A percentile compares a stretch with the other conserved stretches of the same genome.
These are phyloP conservation scores for Bacterosira constricta DNA, from an alignment of 108 stramenopile species.

Conservation along the genomic window DNA sequence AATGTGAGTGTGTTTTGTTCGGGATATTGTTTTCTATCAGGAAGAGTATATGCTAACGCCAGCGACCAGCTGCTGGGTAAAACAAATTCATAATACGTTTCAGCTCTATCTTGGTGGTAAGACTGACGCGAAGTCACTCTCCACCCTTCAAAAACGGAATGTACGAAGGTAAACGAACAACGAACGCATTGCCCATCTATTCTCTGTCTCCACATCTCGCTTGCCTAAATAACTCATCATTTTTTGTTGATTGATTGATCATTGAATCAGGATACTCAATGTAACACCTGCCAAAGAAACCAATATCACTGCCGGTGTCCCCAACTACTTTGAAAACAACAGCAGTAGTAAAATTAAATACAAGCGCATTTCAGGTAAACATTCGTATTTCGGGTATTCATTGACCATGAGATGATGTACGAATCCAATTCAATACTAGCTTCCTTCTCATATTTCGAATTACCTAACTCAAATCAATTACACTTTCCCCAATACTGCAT, in stretches of 20 bases:
- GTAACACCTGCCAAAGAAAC: conserved; percentile 75
- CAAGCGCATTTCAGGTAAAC: too few relatives aligned
- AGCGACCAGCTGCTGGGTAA: conserved; percentile 2
- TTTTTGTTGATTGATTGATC: too few relatives aligned
- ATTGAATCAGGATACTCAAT: conserved; percentile 68
- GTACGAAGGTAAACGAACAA: conserved; percentile 42
- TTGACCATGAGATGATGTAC: too few relatives aligned
- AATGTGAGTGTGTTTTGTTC: conserved; percentile 5
- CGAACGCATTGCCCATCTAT: too few relatives aligned
- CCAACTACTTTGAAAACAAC: conserved; percentile 74
- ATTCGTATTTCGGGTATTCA: too few relatives aligned
- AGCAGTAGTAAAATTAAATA: conserved; percentile 46
- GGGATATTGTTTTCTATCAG: background rate
- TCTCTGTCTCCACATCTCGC: too few relatives aligned
- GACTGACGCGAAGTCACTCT: conserved; percentile 62
- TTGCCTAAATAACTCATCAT: too few relatives aligned
- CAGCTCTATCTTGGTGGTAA: conserved; percentile 72
- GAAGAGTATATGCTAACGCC: background rate
- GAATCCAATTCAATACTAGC: too few relatives aligned
- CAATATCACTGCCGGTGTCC: conserved; percentile 71
- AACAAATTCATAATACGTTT: background rate
- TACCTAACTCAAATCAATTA: too few relatives aligned
- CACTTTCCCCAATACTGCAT: too few relatives aligned
- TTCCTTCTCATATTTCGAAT: too few relatives aligned
- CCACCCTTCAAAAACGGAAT: conserved; percentile 51